Conservation (phyloP, 1,139 yeast species). For the Geotrichum cucujoidarum region DNA sequence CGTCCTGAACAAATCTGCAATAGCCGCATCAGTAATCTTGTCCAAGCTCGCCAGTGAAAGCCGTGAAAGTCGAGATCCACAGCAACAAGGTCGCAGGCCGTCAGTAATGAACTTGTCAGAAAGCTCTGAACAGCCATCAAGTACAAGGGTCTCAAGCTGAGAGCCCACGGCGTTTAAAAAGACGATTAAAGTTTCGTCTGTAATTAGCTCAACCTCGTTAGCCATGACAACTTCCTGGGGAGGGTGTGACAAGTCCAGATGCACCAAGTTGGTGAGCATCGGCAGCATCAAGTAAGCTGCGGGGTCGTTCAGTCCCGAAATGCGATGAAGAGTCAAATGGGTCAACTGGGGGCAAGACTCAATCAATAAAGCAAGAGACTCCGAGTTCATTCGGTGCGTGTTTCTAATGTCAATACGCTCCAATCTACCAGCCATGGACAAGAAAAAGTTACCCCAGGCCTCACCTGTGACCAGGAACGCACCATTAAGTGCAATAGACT, state of each 20-base stretch:
- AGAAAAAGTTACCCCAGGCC: slow-evolving; percentile 73
- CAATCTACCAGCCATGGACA: slow-evolving; percentile 44
- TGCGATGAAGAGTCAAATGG: slow-evolving; percentile 51
- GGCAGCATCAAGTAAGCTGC: slow-evolving; percentile 65
- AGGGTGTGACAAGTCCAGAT: slow-evolving; percentile 63
- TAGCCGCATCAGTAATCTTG: slow-evolving; percentile 61
- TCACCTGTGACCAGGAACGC: slow-evolving; percentile 75
- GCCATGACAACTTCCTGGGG: slow-evolving; percentile 30
- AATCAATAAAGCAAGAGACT: slow-evolving; percentile 57
- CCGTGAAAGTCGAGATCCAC: slow-evolving; percentile 46
- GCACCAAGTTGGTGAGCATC: slow-evolving; percentile 48
- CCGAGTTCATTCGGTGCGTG: slow-evolving; percentile 76
- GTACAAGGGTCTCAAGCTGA: slow-evolving; percentile 50
- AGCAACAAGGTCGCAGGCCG: slow-evolving; percentile 53
- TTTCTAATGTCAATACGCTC: slow-evolving; percentile 60
- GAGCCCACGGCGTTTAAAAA: slow-evolving; percentile 60
- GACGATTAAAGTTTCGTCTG: slow-evolving; percentile 69
- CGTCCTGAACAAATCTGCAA: slow-evolving; percentile 51
- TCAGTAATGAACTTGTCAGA: slow-evolving; percentile 60
- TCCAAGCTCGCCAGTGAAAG: slow-evolving; percentile 54
- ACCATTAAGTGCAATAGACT: slow-evolving; percentile 64
- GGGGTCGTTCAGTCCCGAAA: slow-evolving; percentile 64
- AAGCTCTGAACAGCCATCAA: slow-evolving; percentile 69
- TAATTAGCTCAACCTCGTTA: slow-evolving; percentile 47
- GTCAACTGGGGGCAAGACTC: slow-evolving; percentile 52